Percentiles rank a stretch among this genome's conserved stretches.
Evolutionary conservation across 257 asterid genomes (phyloP).

Genomic region (Solanum piurae): DNA sequence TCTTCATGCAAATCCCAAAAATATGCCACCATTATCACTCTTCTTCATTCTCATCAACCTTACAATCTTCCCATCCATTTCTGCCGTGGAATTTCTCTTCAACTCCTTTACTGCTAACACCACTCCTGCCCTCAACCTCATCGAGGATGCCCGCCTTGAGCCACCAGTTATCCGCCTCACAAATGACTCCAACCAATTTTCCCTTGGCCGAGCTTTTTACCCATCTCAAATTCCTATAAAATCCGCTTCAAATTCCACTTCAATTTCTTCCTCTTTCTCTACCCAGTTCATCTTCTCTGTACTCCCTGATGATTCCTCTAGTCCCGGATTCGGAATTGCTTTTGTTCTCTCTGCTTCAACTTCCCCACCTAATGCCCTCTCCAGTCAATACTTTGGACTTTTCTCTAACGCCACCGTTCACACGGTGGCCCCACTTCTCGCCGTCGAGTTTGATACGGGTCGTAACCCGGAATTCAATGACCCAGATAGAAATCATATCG

Average conservation of each 20-base stretch:
- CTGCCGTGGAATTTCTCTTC: slow-evolving; percentile 52
- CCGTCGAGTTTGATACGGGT: slow-evolving; percentile 69
- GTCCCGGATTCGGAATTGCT: slow-evolving; percentile 82
- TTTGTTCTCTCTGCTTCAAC: slow-evolving; percentile 56
- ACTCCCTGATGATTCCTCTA: slow-evolving; percentile 44
- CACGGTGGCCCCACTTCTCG: slow-evolving; percentile 48
- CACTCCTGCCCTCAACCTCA: slow-evolving; percentile 28
- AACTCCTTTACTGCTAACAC: slow-evolving; percentile 42
- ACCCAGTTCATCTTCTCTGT: slow-evolving; percentile 74
- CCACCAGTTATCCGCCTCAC: slow-evolving; percentile 73
- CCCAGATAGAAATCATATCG: slow-evolving; percentile 49
- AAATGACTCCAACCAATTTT: slow-evolving; percentile 44
- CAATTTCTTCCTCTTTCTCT: slow-evolving; percentile 48
- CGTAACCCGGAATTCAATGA: slow-evolving; percentile 55
- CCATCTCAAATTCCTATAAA: slow-evolving; percentile 35
- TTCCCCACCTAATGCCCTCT: slow-evolving; percentile 33
- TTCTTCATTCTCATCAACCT: background rate
- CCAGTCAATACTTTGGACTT: slow-evolving; percentile 62
- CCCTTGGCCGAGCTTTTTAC: slow-evolving; percentile 62
- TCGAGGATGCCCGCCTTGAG: slow-evolving; percentile 44
- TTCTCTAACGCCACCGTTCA: slow-evolving; percentile 23
- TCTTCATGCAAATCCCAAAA: background rate
- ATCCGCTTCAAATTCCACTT: slow-evolving; percentile 15
- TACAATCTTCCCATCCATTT: background rate
- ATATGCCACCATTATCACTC: background rate